Evolutionary conservation across 139 green algal genomes (phyloP).

Genomic region (Picochlorum sp.): DNA sequence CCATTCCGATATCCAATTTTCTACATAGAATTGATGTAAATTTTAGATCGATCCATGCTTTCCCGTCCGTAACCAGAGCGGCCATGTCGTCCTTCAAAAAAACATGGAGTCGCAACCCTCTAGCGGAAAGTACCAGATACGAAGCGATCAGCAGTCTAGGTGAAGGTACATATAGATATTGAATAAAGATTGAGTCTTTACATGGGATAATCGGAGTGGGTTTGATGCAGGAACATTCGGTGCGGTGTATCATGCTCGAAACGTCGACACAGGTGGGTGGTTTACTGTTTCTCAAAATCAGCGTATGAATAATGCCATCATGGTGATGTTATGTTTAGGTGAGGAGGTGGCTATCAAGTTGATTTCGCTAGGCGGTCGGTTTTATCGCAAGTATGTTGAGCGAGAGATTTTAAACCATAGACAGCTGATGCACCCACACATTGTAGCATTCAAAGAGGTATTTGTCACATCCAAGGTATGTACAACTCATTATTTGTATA

Average conservation of each 20-base stretch:
- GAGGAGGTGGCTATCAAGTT: conserved; percentile 51
- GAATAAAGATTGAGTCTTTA: background rate
- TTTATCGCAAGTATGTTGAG: conserved; percentile 43
- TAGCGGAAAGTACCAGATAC: conserved; percentile 17
- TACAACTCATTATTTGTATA: background rate
- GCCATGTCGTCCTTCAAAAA: background rate
- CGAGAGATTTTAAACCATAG: conserved; percentile 55
- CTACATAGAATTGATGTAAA: too few relatives aligned
- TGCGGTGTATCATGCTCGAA: conserved; percentile 29
- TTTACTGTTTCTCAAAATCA: background rate
- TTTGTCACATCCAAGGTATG: conserved; percentile 40
- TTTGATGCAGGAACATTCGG: conserved; percentile 30
- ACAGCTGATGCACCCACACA: conserved; percentile 47
- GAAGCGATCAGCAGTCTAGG: conserved; percentile 26
- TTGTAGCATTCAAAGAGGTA: conserved; percentile 41
- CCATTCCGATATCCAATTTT: too few relatives aligned
- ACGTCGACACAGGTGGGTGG: conserved; percentile 14
- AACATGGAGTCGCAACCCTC: conserved; percentile 7
- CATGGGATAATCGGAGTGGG: background rate
- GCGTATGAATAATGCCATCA: background rate
- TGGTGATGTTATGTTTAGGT: conserved; percentile 2
- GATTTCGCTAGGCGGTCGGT: conserved; percentile 27
- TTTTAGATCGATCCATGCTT: too few relatives aligned
- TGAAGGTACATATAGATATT: conserved; percentile 15
- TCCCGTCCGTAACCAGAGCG: background rate